A percentile compares a stretch with the other conserved stretches of the same genome.
Conservation (phyloP, 371 early-diverging fungal genomes). For the Mucor indicus region DNA sequence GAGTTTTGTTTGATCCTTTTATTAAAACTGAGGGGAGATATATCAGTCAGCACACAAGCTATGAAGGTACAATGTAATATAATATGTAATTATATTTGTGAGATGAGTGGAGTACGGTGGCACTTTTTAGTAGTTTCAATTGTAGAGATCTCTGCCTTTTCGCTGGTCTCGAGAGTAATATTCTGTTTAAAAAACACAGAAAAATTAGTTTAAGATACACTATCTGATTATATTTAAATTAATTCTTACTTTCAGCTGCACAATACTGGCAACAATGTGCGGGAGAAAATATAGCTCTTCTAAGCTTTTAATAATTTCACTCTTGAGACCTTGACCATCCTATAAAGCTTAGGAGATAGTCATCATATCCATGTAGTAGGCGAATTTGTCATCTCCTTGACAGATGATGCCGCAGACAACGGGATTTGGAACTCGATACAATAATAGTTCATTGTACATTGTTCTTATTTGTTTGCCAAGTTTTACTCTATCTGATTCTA, state of each 20-base stretch:
- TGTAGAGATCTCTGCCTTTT: constrained; percentile 4
- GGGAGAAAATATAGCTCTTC: constrained; percentile 10
- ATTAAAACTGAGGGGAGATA: too few species aligned
- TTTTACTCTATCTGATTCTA: too few species aligned
- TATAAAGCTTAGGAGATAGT: constrained; percentile 11
- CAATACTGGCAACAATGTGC: constrained; percentile 6
- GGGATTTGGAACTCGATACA: too few species aligned
- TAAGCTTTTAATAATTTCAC: constrained; percentile 4
- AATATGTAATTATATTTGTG: too few species aligned
- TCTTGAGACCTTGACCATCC: constrained; percentile 4
- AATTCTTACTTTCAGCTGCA: constrained; percentile 13
- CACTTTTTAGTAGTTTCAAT: constrained; percentile 7
- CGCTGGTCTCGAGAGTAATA: constrained; percentile 3
- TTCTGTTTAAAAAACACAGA: constrained; percentile 17
- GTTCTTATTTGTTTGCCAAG: too few species aligned
- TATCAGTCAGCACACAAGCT: too few species aligned
- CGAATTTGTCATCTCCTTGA: too few species aligned
- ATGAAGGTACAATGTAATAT: too few species aligned
- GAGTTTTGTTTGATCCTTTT: too few species aligned
- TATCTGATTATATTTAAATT: constrained; percentile 9
- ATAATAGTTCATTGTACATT: too few species aligned
- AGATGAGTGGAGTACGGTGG: constrained; percentile 6
- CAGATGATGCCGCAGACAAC: too few species aligned
- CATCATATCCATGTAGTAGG: too few species aligned
- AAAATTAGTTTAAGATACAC: constrained; percentile 9